These are phyloP conservation scores for Termitomyces sp. DNA, from an alignment of 768 basidiomycete species.

Conservation along the genomic window DNA sequence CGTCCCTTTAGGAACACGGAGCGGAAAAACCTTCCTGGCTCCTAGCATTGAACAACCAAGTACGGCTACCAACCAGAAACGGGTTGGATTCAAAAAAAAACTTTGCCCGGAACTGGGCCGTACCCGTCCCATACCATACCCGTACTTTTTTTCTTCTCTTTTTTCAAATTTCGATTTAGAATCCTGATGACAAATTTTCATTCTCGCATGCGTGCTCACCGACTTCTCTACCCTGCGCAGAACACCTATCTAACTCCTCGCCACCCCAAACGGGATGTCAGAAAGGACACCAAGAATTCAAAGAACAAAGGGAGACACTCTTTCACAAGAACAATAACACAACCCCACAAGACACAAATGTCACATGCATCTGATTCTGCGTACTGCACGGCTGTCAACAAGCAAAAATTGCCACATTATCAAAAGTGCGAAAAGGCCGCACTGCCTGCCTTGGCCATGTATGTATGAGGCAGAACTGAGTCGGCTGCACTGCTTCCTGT, in stretches of 20 bases:
- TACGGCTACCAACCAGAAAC: background rate
- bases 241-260: background rate
- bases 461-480: background rate
- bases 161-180: background rate
- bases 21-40: background rate
- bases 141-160: background rate
- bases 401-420: background rate
- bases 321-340: background rate
- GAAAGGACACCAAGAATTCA: background rate
- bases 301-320: background rate
- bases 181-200: background rate
- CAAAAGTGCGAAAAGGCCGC: background rate
- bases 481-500: background rate
- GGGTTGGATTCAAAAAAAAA: background rate
- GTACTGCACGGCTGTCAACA: background rate
- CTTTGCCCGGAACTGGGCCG: background rate
- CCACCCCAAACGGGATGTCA: background rate
- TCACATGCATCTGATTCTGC: background rate
- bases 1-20: slow-evolving; percentile 5
- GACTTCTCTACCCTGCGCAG: background rate
- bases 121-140: background rate
- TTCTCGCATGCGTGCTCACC: background rate
- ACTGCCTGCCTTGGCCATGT: background rate
- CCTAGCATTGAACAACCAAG: background rate
- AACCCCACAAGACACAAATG: background rate